Evolutionary conservation across 164 flowering plant genomes (phyloP), one percentile per base, ranked within the genome.

Genomic region (Pachysandra terminalis): DNA sequence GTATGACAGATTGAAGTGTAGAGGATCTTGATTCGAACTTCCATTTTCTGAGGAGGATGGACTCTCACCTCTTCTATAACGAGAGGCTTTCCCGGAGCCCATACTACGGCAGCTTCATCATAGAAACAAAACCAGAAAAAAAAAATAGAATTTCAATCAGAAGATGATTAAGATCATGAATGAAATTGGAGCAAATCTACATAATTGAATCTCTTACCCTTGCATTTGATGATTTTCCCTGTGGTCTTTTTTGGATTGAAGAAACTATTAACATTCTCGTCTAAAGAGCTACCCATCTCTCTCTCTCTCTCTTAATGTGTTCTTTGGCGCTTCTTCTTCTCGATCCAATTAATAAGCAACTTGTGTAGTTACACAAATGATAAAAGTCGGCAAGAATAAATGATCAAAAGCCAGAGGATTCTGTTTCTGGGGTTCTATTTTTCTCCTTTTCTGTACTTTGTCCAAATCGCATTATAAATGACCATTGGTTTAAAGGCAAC

Each of bases 1-100:
- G 88, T 83, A 41, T 89, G 95, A 48, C 97, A 91, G 32, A 91
- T 80, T 0, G 93, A 89, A 26, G 95, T 82, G 71, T 66, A 88
- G 28, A 87, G 76, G 68, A 87, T 81, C 68, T 78, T 83, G 35
- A 88, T 62, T 45, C 90, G 81, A 61, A 88, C 90, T 75, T 89
- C 95, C 85, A 82, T 71, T 27, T 78, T 71, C 67, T 86, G 81
- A 41, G 97, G 97, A 0, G 91, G 91, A 32, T 81, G 81, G 0
- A 91, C 91, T 23, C 41, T 79, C 12, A 91, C 68, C 56, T 86
- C 81, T 66, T 91, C 87, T 10, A 88, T 76, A 23, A 77, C 74
- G 59, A 88, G 57, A 2, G 86, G 84, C 68, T 81, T 27, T 17
- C 78, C 78, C 1, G 93, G 85, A 9, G 82, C 81, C 79, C 82